These are phyloP conservation scores for Aspergillus sp. DNA, from an alignment of 2,329 filamentous ascomycete genomes.

Conservation along the genomic window DNA sequence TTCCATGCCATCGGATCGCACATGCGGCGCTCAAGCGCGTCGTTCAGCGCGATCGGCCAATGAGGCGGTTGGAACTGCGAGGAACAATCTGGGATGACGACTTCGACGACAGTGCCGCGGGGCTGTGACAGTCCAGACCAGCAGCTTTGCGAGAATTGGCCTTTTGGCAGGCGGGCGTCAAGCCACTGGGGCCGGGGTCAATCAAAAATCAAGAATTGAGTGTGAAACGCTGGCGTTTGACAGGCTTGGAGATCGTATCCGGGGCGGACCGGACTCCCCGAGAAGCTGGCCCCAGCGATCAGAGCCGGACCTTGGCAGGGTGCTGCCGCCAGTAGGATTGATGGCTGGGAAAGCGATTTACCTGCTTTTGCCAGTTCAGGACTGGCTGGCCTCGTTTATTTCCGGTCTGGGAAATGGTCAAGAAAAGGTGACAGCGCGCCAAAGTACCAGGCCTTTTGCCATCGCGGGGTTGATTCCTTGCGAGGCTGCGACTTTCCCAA, in stretches of 20 bases:
- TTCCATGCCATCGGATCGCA: slow-evolving; percentile 10
- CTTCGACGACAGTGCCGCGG: background rate
- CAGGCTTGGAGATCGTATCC: slow-evolving; percentile 14
- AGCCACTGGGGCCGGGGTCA: background rate
- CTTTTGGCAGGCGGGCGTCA: background rate
- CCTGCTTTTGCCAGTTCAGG: background rate
- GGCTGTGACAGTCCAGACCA: slow-evolving; percentile 2
- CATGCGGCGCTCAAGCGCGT: slow-evolving; percentile 1
- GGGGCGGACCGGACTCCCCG: slow-evolving; percentile 21
- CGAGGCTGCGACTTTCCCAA: background rate
- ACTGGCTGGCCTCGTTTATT: background rate
- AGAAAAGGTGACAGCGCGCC: background rate
- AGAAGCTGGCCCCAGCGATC: slow-evolving; percentile 12
- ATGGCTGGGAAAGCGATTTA: background rate
- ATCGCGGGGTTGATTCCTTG: slow-evolving; percentile 6
- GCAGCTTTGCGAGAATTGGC: slow-evolving; percentile 12
- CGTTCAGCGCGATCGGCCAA: slow-evolving; percentile 15
- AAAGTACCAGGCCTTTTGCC: slow-evolving; percentile 4
- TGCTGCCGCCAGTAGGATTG: background rate
- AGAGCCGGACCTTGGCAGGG: background rate
- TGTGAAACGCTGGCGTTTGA: slow-evolving; percentile 6
- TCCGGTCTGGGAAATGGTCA: background rate
- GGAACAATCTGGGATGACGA: background rate
- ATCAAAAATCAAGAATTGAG: background rate
- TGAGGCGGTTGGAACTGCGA: slow-evolving; percentile 6